Conservation (phyloP, 306 rosid genomes). For the Medicago ruthenica region DNA sequence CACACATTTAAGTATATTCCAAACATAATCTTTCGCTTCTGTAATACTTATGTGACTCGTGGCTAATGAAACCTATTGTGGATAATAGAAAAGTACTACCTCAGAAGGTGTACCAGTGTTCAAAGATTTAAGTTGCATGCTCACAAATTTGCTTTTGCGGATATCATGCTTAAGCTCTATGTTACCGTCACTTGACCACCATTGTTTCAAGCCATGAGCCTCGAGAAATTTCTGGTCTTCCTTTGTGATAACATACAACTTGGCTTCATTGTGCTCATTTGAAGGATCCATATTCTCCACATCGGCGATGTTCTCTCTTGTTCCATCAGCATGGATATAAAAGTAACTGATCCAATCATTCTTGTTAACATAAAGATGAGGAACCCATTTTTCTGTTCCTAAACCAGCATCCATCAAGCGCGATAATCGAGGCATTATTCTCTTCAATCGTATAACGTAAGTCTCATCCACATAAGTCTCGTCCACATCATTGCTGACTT, state of each 20-base stretch:
- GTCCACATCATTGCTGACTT: slow-evolving; percentile 44
- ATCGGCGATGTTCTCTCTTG: slow-evolving; percentile 18
- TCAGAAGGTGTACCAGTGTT: slow-evolving; percentile 31
- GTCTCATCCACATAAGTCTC: slow-evolving; percentile 35
- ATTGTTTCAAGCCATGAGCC: slow-evolving; percentile 48
- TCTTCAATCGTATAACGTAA: slow-evolving; percentile 43
- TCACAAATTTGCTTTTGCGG: slow-evolving; percentile 43
- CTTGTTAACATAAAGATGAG: slow-evolving; percentile 46
- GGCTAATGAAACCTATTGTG: slow-evolving; percentile 65
- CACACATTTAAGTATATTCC: slow-evolving; percentile 76
- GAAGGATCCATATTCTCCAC: slow-evolving; percentile 27
- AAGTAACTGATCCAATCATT: slow-evolving; percentile 43
- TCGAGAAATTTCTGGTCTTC: slow-evolving; percentile 43
- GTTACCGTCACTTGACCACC: slow-evolving; percentile 43
- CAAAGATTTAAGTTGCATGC: slow-evolving; percentile 35
- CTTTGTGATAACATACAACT: slow-evolving; percentile 34
- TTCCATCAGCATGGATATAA: slow-evolving; percentile 40
- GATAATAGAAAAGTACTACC: slow-evolving; percentile 67
- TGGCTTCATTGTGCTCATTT: slow-evolving; percentile 21
- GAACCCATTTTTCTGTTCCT: slow-evolving; percentile 37
- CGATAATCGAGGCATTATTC: slow-evolving; percentile 49
- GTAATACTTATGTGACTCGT: slow-evolving; percentile 67
- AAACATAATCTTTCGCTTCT: slow-evolving; percentile 63
- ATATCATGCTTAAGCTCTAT: slow-evolving; percentile 26
- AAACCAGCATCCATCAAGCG: slow-evolving; percentile 36